These are phyloP conservation scores for Trichoderma atrobrunneum DNA, from an alignment of 2,329 filamentous ascomycete species.

Conservation along the genomic window DNA sequence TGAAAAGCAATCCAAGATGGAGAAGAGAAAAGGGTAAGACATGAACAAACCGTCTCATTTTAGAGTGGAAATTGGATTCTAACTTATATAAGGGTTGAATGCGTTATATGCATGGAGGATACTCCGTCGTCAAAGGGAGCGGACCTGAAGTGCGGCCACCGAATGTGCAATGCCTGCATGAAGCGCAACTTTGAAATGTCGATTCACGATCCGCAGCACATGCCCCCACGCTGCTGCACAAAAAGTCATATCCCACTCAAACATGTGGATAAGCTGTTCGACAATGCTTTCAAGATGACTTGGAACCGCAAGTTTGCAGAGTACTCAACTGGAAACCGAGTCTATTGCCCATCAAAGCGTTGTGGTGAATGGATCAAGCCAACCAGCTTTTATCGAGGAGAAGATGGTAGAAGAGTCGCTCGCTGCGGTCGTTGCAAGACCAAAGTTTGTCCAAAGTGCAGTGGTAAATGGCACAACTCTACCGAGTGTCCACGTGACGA, in stretches of 20 bases:
- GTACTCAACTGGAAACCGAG: constrained; percentile 67
- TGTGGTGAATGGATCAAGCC: constrained; percentile 83
- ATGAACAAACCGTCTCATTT: constrained; percentile 5
- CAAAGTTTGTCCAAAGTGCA: constrained; percentile 72
- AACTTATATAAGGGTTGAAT: constrained; percentile 57
- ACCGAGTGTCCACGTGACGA: constrained; percentile 70
- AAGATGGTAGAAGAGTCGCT: constrained; percentile 61
- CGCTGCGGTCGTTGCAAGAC: constrained; percentile 69
- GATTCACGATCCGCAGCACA: constrained; percentile 71
- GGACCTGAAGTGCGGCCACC: constrained; percentile 74
- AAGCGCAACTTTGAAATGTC: constrained; percentile 73
- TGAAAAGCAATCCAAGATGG: constrained; percentile 24
- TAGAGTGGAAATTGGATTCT: constrained; percentile 7
- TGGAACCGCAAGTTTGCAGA: constrained; percentile 83
- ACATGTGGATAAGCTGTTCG: constrained; percentile 74
- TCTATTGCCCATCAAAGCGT: constrained; percentile 70
- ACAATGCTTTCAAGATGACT: constrained; percentile 67
- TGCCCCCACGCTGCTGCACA: constrained; percentile 82
- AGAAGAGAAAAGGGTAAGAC: constrained; percentile 25
- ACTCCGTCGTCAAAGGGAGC: constrained; percentile 61
- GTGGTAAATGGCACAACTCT: constrained; percentile 68
- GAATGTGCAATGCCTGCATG: constrained; percentile 77
- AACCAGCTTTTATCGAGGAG: constrained; percentile 56
- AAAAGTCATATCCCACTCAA: constrained; percentile 69
- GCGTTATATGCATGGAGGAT: constrained; percentile 70